Base-by-base conservation (phyloP, 805 yeast genomes). In the Teunomyces barrocoloradensis region DNA sequence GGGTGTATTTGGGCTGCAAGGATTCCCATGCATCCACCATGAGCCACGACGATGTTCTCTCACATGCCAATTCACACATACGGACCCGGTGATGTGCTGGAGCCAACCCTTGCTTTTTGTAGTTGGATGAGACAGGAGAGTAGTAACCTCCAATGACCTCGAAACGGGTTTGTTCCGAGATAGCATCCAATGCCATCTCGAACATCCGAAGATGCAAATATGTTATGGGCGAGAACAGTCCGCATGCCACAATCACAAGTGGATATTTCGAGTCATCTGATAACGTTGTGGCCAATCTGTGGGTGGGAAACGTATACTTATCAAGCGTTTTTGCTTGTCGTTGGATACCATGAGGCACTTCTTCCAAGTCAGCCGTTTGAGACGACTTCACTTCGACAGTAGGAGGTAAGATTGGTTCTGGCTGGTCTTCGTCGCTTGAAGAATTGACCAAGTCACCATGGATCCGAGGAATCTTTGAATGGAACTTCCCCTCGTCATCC, bases 21-120 rank as follows among this genome's bases (percentile, higher is more conserved):
- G 95, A 85, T 70, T 94, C 99, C 99, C 99, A 94, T 1, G 98
- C 97, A 65, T 94, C 99, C 25, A 94, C 99, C 99, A 94, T 94
- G 34, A 94, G 76, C 99, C 99, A 94, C 23, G 92, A 84, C 3
- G 94, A 84, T 0, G 99, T 94, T 59, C 99, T 78, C 63, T 94
- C 99, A 67, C 99, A 91, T 0, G 97, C 98, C 61, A 94, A 75
- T 65, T 94, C 99, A 68, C 99, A 90, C 99, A 94, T 94, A 45
- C 98, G 77, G 9, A 94, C 99, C 48, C 99, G 80, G 65, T 94
- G 97, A 52, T 76, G 77, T 0, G 97, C 77, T 0, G 88, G 82
- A 0, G 99, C 98, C 45, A 94, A 73, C 0, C 99, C 99, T 37
- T 89, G 89, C 67, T 94, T 94, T 61, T 84, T 83, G 72, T 94